phyloP scores from a whole-genome alignment of 2,329 filamentous ascomycete genomes.

The Scolecobasidium constrictum region DNA sequence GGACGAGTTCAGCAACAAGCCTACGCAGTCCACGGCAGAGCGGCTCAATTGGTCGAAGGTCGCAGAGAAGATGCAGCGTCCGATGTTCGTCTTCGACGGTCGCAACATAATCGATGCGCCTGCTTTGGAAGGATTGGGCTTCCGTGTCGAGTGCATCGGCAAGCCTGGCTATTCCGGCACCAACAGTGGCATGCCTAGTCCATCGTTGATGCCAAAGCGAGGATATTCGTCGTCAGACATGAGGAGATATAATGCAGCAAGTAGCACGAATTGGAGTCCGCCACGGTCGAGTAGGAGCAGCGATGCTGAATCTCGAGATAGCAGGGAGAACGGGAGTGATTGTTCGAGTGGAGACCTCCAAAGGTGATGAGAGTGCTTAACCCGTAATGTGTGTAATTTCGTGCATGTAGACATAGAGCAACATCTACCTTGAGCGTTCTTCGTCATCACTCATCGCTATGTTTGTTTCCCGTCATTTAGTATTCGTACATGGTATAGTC shows the following conservation, averaged over 20 bases:
- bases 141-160: conserved; percentile 24
- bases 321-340: too few relatives aligned
- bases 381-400: too few relatives aligned
- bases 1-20: conserved; percentile 9
- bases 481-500: too few relatives aligned
- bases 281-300: conserved; percentile 1
- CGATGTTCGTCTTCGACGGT: conserved; percentile 26
- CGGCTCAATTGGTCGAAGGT: conserved; percentile 21
- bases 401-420: too few relatives aligned
- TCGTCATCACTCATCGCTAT: too few relatives aligned
- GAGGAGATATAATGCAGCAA: background rate
- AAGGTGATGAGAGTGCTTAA: too few relatives aligned
- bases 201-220: background rate
- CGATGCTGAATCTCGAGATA: background rate
- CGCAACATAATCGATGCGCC: conserved; percentile 22
- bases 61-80: conserved; percentile 21
- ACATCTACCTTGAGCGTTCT: too few relatives aligned
- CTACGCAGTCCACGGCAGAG: background rate
- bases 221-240: background rate
- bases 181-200: background rate
- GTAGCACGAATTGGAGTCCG: conserved; percentile 5
- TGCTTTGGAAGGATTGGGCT: conserved; percentile 22
- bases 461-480: too few relatives aligned
- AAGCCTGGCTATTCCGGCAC: conserved; percentile 14
- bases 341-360: too few relatives aligned